Conservation (phyloP, 495 filamentous ascomycete genomes). For the Annulohypoxylon stygium region DNA sequence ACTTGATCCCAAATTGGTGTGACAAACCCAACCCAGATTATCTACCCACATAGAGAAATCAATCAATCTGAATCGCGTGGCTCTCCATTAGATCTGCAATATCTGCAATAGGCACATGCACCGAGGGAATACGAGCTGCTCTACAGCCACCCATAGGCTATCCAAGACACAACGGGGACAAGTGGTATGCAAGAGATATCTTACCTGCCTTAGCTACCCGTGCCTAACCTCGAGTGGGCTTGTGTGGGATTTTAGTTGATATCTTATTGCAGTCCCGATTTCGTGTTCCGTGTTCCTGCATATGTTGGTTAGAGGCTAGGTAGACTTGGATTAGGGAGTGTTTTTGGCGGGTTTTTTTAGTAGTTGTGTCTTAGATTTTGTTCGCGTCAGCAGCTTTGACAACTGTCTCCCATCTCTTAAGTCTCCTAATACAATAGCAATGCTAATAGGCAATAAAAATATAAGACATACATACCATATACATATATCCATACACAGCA, state of each 20-base stretch:
- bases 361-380: constrained; percentile 1
- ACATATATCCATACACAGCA: background rate
- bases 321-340: constrained; percentile 13
- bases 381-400: background rate
- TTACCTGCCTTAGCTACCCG: constrained; percentile 19
- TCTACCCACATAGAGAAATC: constrained; percentile 25
- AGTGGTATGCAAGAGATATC: constrained; percentile 34
- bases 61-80: constrained; percentile 48
- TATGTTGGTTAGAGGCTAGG: constrained; percentile 28
- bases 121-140: constrained; percentile 42
- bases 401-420: background rate
- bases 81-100: constrained; percentile 31
- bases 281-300: constrained; percentile 51
- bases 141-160: constrained; percentile 30
- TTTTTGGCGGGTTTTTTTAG: background rate
- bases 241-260: constrained; percentile 30
- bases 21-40: constrained; percentile 16
- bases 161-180: constrained; percentile 25
- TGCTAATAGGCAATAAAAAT: background rate
- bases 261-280: constrained; percentile 28
- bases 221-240: constrained; percentile 32
- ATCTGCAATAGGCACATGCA: constrained; percentile 16
- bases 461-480: background rate
- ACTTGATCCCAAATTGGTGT: constrained; percentile 13
- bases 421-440: background rate